phyloP scores from a whole-genome alignment of 1,139 yeast species.

The Candida albicans region DNA sequence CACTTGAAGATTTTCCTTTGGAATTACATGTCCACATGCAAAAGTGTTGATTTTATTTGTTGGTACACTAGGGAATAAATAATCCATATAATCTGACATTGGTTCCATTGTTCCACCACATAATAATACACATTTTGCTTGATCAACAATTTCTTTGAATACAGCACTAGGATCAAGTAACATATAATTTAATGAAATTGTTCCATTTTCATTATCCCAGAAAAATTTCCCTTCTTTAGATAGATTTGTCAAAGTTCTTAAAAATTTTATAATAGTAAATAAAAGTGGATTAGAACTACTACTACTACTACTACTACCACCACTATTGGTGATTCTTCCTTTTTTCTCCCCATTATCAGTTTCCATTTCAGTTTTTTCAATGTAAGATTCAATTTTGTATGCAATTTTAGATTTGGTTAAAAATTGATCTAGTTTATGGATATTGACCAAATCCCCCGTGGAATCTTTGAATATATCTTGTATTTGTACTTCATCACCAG shows the following conservation, averaged over 20 bases:
- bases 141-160: constrained; percentile 64
- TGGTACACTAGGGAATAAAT: constrained; percentile 60
- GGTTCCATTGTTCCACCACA: constrained; percentile 99
- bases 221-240: constrained; percentile 79
- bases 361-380: constrained; percentile 36
- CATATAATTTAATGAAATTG: constrained; percentile 59
- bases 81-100: constrained; percentile 61
- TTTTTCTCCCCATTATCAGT: constrained; percentile 5
- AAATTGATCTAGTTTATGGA: constrained; percentile 66
- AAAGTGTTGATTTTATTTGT: constrained; percentile 49
- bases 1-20: constrained; percentile 64
- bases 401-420: constrained; percentile 73
- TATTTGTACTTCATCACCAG: constrained; percentile 56
- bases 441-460: constrained; percentile 71
- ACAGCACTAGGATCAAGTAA: constrained; percentile 77
- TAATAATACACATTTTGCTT: constrained; percentile 68
- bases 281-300: constrained; percentile 54
- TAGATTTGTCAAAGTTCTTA: constrained; percentile 70
- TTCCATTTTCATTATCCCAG: constrained; percentile 45
- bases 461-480: constrained; percentile 56
- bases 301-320: too few species aligned
- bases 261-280: constrained; percentile 64
- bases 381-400: constrained; percentile 75
- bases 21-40: constrained; percentile 84
- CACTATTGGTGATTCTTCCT: too few species aligned